Evolutionary conservation across 2,329 filamentous ascomycete genomes (phyloP), one percentile per base, ranked within the genome.

Genomic region (Sclerotinia nivalis): DNA sequence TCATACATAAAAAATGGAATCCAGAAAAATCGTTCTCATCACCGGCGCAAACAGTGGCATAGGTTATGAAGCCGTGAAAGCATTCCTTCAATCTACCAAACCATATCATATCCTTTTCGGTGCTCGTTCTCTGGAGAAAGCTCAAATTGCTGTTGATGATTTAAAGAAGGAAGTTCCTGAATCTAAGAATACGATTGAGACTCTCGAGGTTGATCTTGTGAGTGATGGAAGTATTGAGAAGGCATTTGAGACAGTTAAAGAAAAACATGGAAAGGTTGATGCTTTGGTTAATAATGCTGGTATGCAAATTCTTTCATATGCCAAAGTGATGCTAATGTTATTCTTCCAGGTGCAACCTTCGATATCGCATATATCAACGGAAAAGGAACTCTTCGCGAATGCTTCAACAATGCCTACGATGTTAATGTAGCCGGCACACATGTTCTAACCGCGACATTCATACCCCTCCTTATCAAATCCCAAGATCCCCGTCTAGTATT

Each of bases 401-500:
- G 69, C 34, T 76, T 76, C 68, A 73, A 69, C 43, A 69, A 72
- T 54, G 73, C 77, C 65, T 76, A 78, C 61, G 72, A 77, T 60
- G 77, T 76, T 34, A 80, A 80, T 70, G 77, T 81, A 10, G 65
- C 73, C 6, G 76, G 78, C 7, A 76, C 76, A 1, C 72, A 75
- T 3, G 70, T 72, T 18, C 66, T 80, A 34, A 81, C 79, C 5
- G 74, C 75, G 31, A 74, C 73, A n/a, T 78, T 79, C 52, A 69
- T 78, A 20, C 78, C 78, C 9, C 76, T 81, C 47, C 75, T 81
- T 0, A 75, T 85, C n/a, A 80, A 81, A 58, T 83, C 82, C 0
- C 61, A 75, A 0, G 79, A 82, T 50, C 83, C 83, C 0, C 79
- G 83, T 4, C 74, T 86, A 61, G 70, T 84, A 22, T 86, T 86